phyloP scores from a whole-genome alignment of 2,329 filamentous ascomycete species.

The Myriosclerotinia curreyana region DNA sequence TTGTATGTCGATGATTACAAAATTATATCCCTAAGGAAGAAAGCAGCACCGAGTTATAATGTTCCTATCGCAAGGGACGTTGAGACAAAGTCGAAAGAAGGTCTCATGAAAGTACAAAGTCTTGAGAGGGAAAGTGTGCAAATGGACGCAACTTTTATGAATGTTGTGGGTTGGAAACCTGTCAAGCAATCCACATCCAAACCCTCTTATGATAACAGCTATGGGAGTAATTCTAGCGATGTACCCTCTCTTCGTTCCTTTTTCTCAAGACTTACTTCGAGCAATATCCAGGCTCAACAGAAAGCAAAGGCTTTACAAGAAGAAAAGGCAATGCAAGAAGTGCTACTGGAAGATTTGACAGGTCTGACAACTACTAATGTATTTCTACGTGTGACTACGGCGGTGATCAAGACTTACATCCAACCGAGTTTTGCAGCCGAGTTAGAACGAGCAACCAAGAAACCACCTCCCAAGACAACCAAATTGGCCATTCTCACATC shows the following conservation, averaged over 20 bases:
- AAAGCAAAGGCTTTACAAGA: slow-evolving; percentile 58
- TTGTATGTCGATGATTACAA: slow-evolving; percentile 87
- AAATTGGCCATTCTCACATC: slow-evolving; percentile 85
- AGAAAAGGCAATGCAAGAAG: slow-evolving; percentile 60
- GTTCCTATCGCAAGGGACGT: slow-evolving; percentile 75
- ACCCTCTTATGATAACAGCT: slow-evolving; percentile 37
- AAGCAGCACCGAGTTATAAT: slow-evolving; percentile 71
- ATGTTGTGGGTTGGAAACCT: slow-evolving; percentile 78
- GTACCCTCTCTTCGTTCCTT: slow-evolving; percentile 69
- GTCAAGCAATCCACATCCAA: slow-evolving; percentile 43
- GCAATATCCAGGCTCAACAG: slow-evolving; percentile 48
- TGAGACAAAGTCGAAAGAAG: slow-evolving; percentile 78
- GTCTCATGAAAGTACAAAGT: slow-evolving; percentile 79
- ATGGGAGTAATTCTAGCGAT: slow-evolving; percentile 49
- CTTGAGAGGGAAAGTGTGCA: slow-evolving; percentile 85
- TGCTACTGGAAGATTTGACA: slow-evolving; percentile 68
- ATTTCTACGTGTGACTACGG: slow-evolving; percentile 84
- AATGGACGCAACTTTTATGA: slow-evolving; percentile 88
- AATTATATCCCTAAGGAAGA: slow-evolving; percentile 76
- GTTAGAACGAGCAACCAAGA: slow-evolving; percentile 93
- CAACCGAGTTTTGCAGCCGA: slow-evolving; percentile 72
- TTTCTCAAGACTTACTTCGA: slow-evolving; percentile 71
- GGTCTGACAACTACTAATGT: slow-evolving; percentile 72
- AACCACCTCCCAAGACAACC: slow-evolving; percentile 85
- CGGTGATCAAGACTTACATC: slow-evolving; percentile 74